These are phyloP conservation scores for Penicillium pancosmium DNA, from an alignment of 495 filamentous ascomycete genomes.

Conservation along the genomic window DNA sequence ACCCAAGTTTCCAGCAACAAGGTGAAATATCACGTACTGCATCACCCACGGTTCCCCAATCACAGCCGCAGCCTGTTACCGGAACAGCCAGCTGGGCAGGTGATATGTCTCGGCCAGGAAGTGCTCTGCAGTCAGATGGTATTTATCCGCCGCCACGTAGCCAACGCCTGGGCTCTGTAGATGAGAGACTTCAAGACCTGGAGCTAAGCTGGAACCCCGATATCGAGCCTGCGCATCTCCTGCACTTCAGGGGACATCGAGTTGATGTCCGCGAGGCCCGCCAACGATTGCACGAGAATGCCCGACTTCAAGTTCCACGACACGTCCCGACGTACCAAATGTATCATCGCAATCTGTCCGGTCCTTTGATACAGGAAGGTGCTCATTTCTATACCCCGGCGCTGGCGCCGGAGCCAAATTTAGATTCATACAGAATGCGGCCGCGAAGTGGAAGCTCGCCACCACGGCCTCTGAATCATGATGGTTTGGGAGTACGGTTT, in stretches of 20 bases:
- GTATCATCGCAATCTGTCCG: constrained; percentile 39
- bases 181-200: constrained; percentile 21
- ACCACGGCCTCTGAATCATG: constrained; percentile 28
- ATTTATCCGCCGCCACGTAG: constrained; percentile 19
- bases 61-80: constrained; percentile 25
- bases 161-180: constrained; percentile 23
- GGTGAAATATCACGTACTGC: constrained; percentile 8
- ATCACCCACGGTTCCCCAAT: constrained; percentile 8
- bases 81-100: constrained; percentile 29
- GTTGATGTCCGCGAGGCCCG: constrained; percentile 40
- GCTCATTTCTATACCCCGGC: constrained; percentile 23
- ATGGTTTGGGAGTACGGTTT: constrained; percentile 31
- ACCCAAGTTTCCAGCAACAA: constrained; percentile 19
- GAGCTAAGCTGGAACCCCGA: constrained; percentile 25
- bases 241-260: constrained; percentile 34
- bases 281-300: constrained; percentile 25
- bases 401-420: constrained; percentile 16
- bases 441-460: constrained; percentile 60
- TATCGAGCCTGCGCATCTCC: constrained; percentile 15
- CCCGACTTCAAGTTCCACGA: constrained; percentile 20
- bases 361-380: constrained; percentile 35
- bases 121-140: constrained; percentile 29
- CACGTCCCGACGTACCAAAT: constrained; percentile 28
- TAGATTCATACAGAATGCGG: constrained; percentile 20
- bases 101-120: constrained; percentile 13